A percentile compares a stretch with the other conserved stretches of the same genome.
These are phyloP conservation scores for Malus sieversii DNA, from an alignment of 306 rosid species.

Conservation along the genomic window DNA sequence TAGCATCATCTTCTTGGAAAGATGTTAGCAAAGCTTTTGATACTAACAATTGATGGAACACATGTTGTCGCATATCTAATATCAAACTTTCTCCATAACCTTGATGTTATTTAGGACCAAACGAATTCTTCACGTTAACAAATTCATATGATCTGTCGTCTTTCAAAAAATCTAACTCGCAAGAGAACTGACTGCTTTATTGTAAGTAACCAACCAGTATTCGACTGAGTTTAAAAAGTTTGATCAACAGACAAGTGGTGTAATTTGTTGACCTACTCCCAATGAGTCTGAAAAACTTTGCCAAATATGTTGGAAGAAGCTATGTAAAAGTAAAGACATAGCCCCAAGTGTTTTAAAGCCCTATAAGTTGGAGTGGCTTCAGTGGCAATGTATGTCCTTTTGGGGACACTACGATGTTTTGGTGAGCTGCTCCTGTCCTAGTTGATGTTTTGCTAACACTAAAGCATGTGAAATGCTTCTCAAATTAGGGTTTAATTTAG, in stretches of 20 bases:
- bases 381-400: conserved; percentile 48
- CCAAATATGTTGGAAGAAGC: conserved; percentile 15
- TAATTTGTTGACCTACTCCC: conserved; percentile 25
- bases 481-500: neutral
- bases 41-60: neutral
- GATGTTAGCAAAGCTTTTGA: neutral
- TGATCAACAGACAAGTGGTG: conserved; percentile 33
- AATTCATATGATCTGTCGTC: neutral
- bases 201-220: no score
- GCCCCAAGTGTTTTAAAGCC: neutral
- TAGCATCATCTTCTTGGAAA: no score
- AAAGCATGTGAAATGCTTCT: conserved; percentile 52
- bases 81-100: neutral
- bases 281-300: neutral
- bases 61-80: neutral
- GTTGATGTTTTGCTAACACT: conserved; percentile 26
- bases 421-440: conserved; percentile 35
- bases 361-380: conserved; percentile 35
- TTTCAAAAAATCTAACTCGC: neutral
- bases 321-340: conserved; percentile 8
- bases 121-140: neutral
- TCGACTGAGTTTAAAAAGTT: neutral
- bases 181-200: no score
- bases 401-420: conserved; percentile 55
- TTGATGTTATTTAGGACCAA: neutral